These are phyloP conservation scores for Neofusicoccum parvum DNA, from an alignment of 2,329 filamentous ascomycete species.

Conservation along the genomic window DNA sequence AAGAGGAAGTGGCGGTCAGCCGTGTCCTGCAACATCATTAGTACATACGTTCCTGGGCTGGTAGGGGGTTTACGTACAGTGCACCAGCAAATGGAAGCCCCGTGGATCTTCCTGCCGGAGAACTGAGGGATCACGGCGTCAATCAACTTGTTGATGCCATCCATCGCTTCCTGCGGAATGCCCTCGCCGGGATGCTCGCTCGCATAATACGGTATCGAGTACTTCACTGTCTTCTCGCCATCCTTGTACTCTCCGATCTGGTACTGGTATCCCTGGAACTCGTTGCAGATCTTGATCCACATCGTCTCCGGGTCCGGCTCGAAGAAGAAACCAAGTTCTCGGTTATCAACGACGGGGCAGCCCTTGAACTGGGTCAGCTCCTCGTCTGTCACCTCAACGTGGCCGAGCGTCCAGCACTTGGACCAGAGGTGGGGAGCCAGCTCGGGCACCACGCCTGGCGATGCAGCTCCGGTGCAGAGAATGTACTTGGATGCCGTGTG, in stretches of 20 bases:
- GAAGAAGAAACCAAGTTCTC: constrained; percentile 27
- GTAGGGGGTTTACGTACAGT: neutral
- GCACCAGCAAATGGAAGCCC: constrained; percentile 24
- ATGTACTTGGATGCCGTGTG: constrained; percentile 25
- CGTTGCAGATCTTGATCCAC: constrained; percentile 20
- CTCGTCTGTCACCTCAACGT: constrained; percentile 30
- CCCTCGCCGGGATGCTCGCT: constrained; percentile 21
- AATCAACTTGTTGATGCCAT: constrained; percentile 38
- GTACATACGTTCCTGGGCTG: no score
- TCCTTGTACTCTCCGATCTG: neutral
- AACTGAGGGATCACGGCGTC: constrained; percentile 50
- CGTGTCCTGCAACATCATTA: constrained; percentile 16
- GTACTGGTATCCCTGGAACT: constrained; percentile 21
- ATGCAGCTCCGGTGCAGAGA: constrained; percentile 24
- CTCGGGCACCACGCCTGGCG: constrained; percentile 24
- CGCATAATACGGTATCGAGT: constrained; percentile 19
- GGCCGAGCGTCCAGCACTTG: constrained; percentile 30
- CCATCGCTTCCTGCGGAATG: constrained; percentile 32
- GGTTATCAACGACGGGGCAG: constrained; percentile 30
- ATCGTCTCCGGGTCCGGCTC: constrained; percentile 15
- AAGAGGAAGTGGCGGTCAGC: constrained; percentile 34
- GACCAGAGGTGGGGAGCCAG: constrained; percentile 28
- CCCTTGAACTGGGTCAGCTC: constrained; percentile 31
- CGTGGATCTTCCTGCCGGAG: constrained; percentile 29
- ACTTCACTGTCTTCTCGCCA: neutral